Percentiles rank a stretch among this genome's conserved stretches.
Conservation (phyloP, 306 rosid species). For the Malus sylvestris region DNA sequence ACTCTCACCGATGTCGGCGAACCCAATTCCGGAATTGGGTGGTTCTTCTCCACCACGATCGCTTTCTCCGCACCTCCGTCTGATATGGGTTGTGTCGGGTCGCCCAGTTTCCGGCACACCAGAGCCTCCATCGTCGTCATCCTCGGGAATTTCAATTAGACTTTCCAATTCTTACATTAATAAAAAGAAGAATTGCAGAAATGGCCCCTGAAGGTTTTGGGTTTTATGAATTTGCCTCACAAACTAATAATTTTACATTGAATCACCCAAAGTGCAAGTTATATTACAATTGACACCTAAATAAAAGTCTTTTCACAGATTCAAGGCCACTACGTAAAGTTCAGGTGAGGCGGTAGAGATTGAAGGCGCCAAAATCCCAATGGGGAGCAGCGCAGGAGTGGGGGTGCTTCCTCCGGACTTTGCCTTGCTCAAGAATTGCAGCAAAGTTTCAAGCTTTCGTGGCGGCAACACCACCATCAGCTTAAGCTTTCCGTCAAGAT, state of each 20-base stretch:
- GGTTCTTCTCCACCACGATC: constrained; percentile 33
- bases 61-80: constrained; percentile 5
- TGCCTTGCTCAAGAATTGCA: constrained; percentile 7
- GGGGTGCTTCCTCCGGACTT: constrained; percentile 20
- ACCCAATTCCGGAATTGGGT: constrained; percentile 53
- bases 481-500: constrained; percentile 15
- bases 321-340: too few relatives aligned
- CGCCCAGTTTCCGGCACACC: constrained; percentile 74
- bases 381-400: constrained; percentile 12
- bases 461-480: not conserved
- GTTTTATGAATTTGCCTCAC: too few relatives aligned
- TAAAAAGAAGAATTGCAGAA: too few relatives aligned
- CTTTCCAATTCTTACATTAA: not conserved
- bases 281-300: too few relatives aligned
- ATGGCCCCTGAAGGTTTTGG: too few relatives aligned
- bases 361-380: not conserved
- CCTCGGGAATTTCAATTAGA: not conserved
- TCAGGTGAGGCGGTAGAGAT: not conserved
- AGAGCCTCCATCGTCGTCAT: constrained; percentile 65
- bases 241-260: too few relatives aligned
- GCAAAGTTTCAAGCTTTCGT: constrained; percentile 13
- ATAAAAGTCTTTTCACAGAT: too few relatives aligned
- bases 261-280: too few relatives aligned
- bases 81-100: constrained; percentile 41
- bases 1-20: constrained; percentile 71